Conservation (phyloP, 306 rosid genomes). For the Prunus campanulata region DNA sequence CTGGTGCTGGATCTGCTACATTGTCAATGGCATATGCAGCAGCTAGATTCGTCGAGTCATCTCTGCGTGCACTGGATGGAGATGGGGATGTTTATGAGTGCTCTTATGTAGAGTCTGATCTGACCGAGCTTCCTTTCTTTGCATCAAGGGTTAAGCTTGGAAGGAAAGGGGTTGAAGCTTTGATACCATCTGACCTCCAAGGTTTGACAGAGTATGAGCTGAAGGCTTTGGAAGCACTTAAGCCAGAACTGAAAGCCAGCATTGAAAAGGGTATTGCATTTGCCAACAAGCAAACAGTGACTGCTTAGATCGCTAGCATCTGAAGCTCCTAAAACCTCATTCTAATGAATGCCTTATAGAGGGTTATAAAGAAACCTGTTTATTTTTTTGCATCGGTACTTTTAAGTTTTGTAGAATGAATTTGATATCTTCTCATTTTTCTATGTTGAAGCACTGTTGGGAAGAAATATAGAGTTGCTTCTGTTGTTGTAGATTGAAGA, state of each 20-base stretch:
- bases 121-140: conserved; percentile 90
- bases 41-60: conserved; percentile 93
- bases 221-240: conserved; percentile 87
- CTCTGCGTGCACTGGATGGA: conserved; percentile 93
- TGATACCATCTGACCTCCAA: conserved; percentile 74
- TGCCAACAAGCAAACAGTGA: conserved; percentile 67
- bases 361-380: conserved; percentile 17
- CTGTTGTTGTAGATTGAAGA: conserved; percentile 35
- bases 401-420: conserved; percentile 46
- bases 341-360: conserved; percentile 19
- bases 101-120: conserved; percentile 69
- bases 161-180: conserved; percentile 84
- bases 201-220: conserved; percentile 88
- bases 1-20: conserved; percentile 97
- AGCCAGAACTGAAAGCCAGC: conserved; percentile 89
- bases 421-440: conserved; percentile 19
- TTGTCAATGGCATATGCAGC: conserved; percentile 99
- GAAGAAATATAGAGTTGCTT: conserved; percentile 28
- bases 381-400: conserved; percentile 26
- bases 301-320: conserved; percentile 38
- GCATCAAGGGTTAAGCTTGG: conserved; percentile 96
- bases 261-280: conserved; percentile 91
- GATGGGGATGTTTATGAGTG: conserved; percentile 95
- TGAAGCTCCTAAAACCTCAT: conserved; percentile 21
- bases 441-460: conserved; percentile 28